A percentile compares a stretch with the other conserved stretches of the same genome.
Conservation (phyloP, 129 eudicot species). For the Heracleum sosnowskyi region DNA sequence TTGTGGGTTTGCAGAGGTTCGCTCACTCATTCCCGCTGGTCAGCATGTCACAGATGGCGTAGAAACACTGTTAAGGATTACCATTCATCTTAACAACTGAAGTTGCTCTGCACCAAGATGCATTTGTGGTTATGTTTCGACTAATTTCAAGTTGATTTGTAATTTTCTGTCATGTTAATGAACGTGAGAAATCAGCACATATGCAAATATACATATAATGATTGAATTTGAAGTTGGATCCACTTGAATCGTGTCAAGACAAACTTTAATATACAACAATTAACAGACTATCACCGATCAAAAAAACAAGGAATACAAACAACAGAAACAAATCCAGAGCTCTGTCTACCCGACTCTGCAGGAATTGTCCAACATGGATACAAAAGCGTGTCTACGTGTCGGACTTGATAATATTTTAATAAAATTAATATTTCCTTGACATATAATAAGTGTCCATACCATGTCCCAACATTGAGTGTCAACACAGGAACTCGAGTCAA, state of each 20-base stretch:
- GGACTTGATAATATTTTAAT: no score
- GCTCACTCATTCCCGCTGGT: conserved; percentile 83
- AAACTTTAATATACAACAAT: background rate
- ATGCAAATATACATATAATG: no score
- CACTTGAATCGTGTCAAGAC: background rate
- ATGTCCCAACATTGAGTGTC: no score
- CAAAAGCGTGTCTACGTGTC: no score
- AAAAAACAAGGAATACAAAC: background rate
- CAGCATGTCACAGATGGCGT: conserved; percentile 78
- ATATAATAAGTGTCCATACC: no score
- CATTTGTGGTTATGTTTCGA: background rate
- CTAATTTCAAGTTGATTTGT: background rate
- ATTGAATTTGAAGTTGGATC: background rate
- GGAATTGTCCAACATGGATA: no score
- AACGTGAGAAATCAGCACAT: background rate
- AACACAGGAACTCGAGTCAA: no score
- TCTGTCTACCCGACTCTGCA: no score
- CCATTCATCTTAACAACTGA: conserved; percentile 68
- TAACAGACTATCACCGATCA: background rate
- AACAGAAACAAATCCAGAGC: background rate
- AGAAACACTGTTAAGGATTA: conserved; percentile 78
- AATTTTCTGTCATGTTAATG: background rate
- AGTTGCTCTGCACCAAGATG: background rate
- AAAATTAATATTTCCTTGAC: no score
- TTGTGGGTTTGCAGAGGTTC: conserved; percentile 90